Conservation (phyloP, 306 rosid species). For the Potentilla sterilis region DNA sequence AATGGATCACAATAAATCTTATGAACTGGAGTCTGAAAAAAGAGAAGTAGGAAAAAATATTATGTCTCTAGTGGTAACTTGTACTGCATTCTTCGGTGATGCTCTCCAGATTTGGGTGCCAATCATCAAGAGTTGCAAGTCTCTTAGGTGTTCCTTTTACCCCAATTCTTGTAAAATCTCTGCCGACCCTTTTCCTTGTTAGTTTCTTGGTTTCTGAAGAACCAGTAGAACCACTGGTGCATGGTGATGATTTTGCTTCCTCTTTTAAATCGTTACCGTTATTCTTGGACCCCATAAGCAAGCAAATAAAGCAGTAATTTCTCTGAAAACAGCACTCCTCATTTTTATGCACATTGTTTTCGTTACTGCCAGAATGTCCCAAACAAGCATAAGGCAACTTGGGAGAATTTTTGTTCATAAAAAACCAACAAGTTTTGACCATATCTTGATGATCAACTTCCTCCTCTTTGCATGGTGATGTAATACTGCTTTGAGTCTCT, state of each 20-base stretch:
- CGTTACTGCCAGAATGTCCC: constrained; percentile 1
- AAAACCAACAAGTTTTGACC: constrained; percentile 18
- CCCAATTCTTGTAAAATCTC: constrained; percentile 19
- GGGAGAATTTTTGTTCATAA: background rate
- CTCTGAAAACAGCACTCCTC: constrained; percentile 3
- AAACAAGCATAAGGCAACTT: constrained; percentile 3
- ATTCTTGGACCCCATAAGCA: constrained; percentile 17
- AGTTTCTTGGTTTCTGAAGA: constrained; percentile 18
- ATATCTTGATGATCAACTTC: constrained; percentile 21
- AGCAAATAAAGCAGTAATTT: constrained; percentile 23
- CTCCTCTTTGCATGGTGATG: constrained; percentile 22
- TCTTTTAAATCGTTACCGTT: constrained; percentile 19
- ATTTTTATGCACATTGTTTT: background rate
- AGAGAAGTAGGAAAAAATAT: background rate
- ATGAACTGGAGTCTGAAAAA: background rate
- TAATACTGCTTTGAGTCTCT: constrained; percentile 22
- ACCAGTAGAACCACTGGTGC: background rate
- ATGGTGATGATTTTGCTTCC: constrained; percentile 27
- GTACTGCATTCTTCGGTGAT: constrained; percentile 51
- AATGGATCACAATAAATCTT: background rate
- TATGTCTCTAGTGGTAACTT: background rate
- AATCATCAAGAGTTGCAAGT: constrained; percentile 34
- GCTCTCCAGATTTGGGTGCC: constrained; percentile 63
- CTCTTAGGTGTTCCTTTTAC: constrained; percentile 40
- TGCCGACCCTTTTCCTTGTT: constrained; percentile 29